A percentile compares a stretch with the other conserved stretches of the same genome.
Conservation (phyloP, 2,329 filamentous ascomycete species). For the Xylariaceae sp. region DNA sequence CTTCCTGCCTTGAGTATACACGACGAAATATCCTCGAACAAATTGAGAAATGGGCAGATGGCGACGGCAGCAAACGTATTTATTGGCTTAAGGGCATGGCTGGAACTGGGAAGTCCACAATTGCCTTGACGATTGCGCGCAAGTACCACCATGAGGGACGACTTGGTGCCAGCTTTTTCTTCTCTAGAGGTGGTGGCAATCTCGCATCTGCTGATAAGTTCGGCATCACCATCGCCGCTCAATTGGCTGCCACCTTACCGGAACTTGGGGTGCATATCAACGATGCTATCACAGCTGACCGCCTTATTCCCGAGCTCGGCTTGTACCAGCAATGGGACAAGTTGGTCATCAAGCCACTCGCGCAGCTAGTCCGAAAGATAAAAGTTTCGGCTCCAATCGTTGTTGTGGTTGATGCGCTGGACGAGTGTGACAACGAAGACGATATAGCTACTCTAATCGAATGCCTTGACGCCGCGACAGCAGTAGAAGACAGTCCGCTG, state of each 20-base stretch:
- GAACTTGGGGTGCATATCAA: no score
- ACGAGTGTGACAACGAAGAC: neutral
- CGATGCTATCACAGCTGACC: no score
- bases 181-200: slow-evolving; percentile 32
- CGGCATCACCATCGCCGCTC: neutral
- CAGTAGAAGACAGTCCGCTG: no score
- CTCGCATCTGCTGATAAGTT: neutral
- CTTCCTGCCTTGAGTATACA: slow-evolving; percentile 20
- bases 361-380: no score
- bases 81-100: slow-evolving; percentile 39
- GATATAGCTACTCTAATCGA: neutral
- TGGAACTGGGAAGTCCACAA: slow-evolving; percentile 40
- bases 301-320: no score
- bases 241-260: neutral
- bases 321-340: no score
- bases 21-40: slow-evolving; percentile 32
- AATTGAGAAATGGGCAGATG: slow-evolving; percentile 31
- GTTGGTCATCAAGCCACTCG: no score
- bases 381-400: neutral
- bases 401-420: neutral
- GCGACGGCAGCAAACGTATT: slow-evolving; percentile 24
- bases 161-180: slow-evolving; percentile 38
- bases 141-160: neutral
- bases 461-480: no score
- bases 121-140: slow-evolving; percentile 33